Evolutionary conservation across 495 filamentous ascomycete genomes (phyloP).

Genomic region (Recurvomyces mirabilis): DNA sequence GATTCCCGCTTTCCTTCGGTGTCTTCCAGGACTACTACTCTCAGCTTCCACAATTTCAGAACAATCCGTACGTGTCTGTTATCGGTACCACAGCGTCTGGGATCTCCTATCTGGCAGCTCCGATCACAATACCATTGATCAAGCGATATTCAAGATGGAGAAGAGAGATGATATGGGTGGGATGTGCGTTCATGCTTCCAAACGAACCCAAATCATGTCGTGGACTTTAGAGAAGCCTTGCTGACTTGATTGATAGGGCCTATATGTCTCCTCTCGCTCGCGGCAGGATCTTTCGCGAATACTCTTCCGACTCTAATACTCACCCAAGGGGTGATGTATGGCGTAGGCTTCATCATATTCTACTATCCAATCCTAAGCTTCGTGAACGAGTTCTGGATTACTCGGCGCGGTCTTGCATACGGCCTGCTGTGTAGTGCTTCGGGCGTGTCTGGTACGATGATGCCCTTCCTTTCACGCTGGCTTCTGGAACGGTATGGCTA

Average conservation of each 20-base stretch:
- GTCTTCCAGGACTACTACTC: conserved; percentile 33
- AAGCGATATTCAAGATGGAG: conserved; percentile 25
- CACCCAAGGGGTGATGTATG: conserved; percentile 33
- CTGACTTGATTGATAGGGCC: conserved; percentile 8
- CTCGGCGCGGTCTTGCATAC: conserved; percentile 13
- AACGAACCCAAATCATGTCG: conserved; percentile 9
- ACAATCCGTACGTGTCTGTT: conserved; percentile 24
- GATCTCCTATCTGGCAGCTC: conserved; percentile 27
- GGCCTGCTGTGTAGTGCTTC: conserved; percentile 11
- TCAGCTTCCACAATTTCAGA: conserved; percentile 24
- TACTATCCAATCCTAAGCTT: conserved; percentile 28
- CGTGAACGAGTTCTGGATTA: conserved; percentile 16
- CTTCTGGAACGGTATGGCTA: conserved; percentile 13
- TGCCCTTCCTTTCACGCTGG: conserved; percentile 2
- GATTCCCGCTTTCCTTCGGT: conserved; percentile 29
- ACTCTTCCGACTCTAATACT: conserved; percentile 26
- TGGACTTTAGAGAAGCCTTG: background rate
- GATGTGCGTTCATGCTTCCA: too few species aligned
- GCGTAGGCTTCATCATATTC: conserved; percentile 30
- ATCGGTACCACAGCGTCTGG: conserved; percentile 29
- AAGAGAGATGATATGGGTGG: conserved; percentile 26
- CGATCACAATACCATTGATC: conserved; percentile 23
- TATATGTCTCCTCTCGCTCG: conserved; percentile 18
- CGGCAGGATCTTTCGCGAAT: conserved; percentile 29
- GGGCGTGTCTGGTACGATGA: conserved; percentile 7